These are phyloP conservation scores for Crucihimalaya himalaica DNA, from an alignment of 345 rosid species.

Conservation along the genomic window DNA sequence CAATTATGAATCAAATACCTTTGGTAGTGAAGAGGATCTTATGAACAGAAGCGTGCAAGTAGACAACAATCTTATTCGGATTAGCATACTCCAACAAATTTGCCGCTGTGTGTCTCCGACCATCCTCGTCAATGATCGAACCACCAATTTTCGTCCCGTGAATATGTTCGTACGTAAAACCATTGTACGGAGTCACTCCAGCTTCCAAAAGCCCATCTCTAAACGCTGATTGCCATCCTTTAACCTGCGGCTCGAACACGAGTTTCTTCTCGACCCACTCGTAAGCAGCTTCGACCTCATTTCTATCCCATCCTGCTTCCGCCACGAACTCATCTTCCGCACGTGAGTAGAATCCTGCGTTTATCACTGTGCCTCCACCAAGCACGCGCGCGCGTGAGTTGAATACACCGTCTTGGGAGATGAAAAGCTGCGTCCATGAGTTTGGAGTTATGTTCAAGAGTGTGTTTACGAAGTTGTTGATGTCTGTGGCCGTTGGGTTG, in stretches of 20 bases:
- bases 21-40: conserved; percentile 46
- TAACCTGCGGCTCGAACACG: conserved; percentile 47
- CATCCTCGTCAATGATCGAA: conserved; percentile 53
- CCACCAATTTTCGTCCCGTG: conserved; percentile 68
- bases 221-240: conserved; percentile 62
- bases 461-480: conserved; percentile 43
- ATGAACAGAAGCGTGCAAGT: conserved; percentile 59
- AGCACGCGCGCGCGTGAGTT: conserved; percentile 71
- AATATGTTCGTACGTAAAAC: conserved; percentile 59
- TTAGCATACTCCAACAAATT: conserved; percentile 67
- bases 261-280: conserved; percentile 70
- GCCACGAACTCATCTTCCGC: conserved; percentile 43
- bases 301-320: conserved; percentile 46
- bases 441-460: conserved; percentile 45
- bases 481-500: conserved; percentile 46
- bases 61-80: conserved; percentile 44
- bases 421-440: conserved; percentile 58
- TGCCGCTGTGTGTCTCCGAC: conserved; percentile 73
- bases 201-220: conserved; percentile 64
- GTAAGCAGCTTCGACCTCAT: conserved; percentile 52
- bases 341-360: conserved; percentile 66
- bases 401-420: conserved; percentile 70
- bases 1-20: conserved; percentile 35
- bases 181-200: conserved; percentile 61
- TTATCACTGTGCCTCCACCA: conserved; percentile 69